Evolutionary conservation across 2,329 filamentous ascomycete genomes (phyloP), one percentile per base, ranked within the genome.

Genomic region (Ophiostoma tasmaniense): DNA sequence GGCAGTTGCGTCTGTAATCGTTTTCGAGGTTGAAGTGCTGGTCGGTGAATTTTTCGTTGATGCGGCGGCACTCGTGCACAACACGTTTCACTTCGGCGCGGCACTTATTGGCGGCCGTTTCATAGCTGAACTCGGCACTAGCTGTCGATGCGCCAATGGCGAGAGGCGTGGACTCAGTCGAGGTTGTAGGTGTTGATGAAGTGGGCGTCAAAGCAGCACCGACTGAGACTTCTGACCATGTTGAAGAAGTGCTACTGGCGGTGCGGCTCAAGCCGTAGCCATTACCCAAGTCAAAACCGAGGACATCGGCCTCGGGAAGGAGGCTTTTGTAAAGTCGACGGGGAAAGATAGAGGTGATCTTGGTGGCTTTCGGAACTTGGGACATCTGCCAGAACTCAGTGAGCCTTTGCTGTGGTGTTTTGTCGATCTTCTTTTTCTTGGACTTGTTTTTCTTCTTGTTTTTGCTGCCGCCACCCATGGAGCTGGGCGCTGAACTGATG

Each of bases 11-110:
- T 1, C 73, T 73, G 14, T 52, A 55, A 69, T 82, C 80, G 6
- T 72, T 70, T 72, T 81, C 80, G 66, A 81, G 78, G 69, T 81
- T 79, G 69, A 81, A 82, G 71, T 81, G 79, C 1, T 79, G 76
- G 66, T 82, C 80, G 62, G 78, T 80, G 69, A 79, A 82, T 73
- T 80, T 82, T 69, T 80, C 76, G 71, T 82, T 82, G 30, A 79
- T 81, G 35, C 79, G 79, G 59, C 78, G 74, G 73, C 80, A 82
- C 71, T 81, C 79, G 55, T 75, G 75, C 52, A 80, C 76, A 67
- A 81, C 77, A 50, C 78, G 77, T 50, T 73, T 75, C 20, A 82
- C 80, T 59, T 75, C 77, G 65, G 78, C 78, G 35, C 77, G 76
- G 70, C 81, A 82, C 65, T 79, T 77, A 35, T 73, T 73, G 14